Evolutionary conservation across 345 rosid genomes (phyloP).

Genomic region (Eutrema japonicum): DNA sequence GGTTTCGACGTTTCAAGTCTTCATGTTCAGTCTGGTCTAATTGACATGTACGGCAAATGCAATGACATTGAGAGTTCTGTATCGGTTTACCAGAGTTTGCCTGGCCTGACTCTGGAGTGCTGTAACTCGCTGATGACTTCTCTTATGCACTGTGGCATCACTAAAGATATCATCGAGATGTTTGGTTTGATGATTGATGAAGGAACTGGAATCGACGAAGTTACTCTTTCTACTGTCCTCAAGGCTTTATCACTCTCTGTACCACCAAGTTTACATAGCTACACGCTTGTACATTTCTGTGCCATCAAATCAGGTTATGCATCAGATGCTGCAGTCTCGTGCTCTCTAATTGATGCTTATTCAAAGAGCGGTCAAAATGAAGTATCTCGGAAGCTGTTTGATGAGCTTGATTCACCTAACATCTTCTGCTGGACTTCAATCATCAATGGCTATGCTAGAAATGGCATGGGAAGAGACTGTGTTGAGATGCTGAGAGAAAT

Average conservation of each 20-base stretch:
- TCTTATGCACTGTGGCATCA: constrained; percentile 59
- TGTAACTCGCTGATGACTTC: constrained; percentile 78
- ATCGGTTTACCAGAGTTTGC: constrained; percentile 49
- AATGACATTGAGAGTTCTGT: constrained; percentile 60
- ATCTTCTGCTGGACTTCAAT: constrained; percentile 68
- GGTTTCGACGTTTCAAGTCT: constrained; percentile 54
- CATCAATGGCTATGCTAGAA: constrained; percentile 65
- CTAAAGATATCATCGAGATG: constrained; percentile 65
- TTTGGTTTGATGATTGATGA: constrained; percentile 78
- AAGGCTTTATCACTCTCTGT: constrained; percentile 63
- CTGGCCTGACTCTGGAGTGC: constrained; percentile 51
- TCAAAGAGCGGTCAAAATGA: constrained; percentile 68
- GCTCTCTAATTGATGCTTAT: constrained; percentile 72
- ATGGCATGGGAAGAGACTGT: constrained; percentile 71
- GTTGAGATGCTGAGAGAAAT: constrained; percentile 59
- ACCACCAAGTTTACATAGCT: constrained; percentile 49
- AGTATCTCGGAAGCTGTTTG: constrained; percentile 55
- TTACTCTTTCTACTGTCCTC: constrained; percentile 61
- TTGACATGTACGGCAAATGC: constrained; percentile 82
- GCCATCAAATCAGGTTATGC: constrained; percentile 64
- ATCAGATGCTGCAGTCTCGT: constrained; percentile 65
- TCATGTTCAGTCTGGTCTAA: constrained; percentile 68
- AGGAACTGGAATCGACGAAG: constrained; percentile 70
- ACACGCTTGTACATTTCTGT: constrained; percentile 59
- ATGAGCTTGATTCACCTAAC: constrained; percentile 58